These are phyloP conservation scores for Xylaria bambusicola DNA, from an alignment of 495 filamentous ascomycete genomes.

Conservation along the genomic window DNA sequence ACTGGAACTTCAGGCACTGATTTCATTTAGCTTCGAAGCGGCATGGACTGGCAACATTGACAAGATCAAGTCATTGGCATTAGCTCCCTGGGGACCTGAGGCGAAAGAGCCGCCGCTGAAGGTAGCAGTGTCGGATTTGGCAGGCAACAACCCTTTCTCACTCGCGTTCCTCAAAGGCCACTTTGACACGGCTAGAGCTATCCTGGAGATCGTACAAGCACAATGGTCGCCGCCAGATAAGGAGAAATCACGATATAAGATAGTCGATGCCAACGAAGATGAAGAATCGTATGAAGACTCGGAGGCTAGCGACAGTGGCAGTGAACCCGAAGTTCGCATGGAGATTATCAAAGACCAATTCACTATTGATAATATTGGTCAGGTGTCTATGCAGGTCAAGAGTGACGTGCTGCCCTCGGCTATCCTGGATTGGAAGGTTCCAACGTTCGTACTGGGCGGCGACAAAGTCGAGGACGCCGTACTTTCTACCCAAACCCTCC, in stretches of 20 bases:
- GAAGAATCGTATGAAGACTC: slow-evolving; percentile 30
- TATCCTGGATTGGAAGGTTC: slow-evolving; percentile 40
- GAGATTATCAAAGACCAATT: slow-evolving; percentile 61
- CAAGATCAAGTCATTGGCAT: slow-evolving; percentile 54
- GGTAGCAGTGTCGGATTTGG: slow-evolving; percentile 57
- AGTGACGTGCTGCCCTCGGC: slow-evolving; percentile 52
- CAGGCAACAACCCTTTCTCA: slow-evolving; percentile 55
- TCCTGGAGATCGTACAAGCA: slow-evolving; percentile 64
- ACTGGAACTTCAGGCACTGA: background rate
- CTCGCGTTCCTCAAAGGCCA: slow-evolving; percentile 67
- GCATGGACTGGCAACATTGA: slow-evolving; percentile 67
- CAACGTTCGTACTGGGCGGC: slow-evolving; percentile 25
- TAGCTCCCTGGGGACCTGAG: slow-evolving; percentile 48
- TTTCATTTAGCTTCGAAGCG: slow-evolving; percentile 58
- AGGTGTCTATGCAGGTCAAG: slow-evolving; percentile 63
- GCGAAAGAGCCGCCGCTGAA: slow-evolving; percentile 56
- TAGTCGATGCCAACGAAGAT: slow-evolving; percentile 37
- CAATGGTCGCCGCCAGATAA: slow-evolving; percentile 60
- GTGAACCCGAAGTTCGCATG: slow-evolving; percentile 48
- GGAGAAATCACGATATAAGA: slow-evolving; percentile 49
- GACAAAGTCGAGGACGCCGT: slow-evolving; percentile 17
- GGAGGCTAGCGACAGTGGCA: slow-evolving; percentile 31
- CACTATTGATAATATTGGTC: slow-evolving; percentile 71
- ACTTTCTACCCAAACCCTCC: slow-evolving; percentile 5
- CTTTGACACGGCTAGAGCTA: slow-evolving; percentile 57